These are phyloP conservation scores for Amborella trichopoda DNA, from an alignment of 164 flowering plant species.

Conservation along the genomic window DNA sequence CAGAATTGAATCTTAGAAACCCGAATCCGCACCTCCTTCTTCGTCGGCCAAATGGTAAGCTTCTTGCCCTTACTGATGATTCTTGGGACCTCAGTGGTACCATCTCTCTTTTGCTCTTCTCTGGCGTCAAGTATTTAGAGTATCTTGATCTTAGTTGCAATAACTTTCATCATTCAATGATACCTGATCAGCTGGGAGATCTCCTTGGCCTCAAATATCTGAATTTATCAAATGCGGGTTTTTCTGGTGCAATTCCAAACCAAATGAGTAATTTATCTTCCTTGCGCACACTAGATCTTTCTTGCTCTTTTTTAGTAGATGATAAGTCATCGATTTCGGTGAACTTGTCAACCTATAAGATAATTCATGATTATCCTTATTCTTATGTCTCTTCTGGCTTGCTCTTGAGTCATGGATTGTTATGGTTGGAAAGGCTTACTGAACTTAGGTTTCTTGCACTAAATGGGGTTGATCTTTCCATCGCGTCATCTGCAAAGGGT, in stretches of 20 bases:
- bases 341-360: neutral
- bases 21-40: constrained; percentile 1
- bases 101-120: constrained; percentile 11
- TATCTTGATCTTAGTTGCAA: constrained; percentile 16
- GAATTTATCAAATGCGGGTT: constrained; percentile 4
- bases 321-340: constrained; percentile 6
- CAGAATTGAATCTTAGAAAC: constrained; percentile 3
- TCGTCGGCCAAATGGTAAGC: neutral
- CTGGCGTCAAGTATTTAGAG: constrained; percentile 4
- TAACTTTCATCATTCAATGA: constrained; percentile 7
- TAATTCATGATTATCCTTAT: neutral
- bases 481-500: constrained; percentile 1
- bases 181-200: constrained; percentile 2
- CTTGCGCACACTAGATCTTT: constrained; percentile 9
- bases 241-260: constrained; percentile 7
- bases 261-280: constrained; percentile 13
- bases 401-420: constrained; percentile 2
- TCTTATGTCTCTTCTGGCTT: constrained; percentile 2
- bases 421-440: constrained; percentile 9
- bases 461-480: constrained; percentile 11
- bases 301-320: neutral
- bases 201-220: constrained; percentile 9
- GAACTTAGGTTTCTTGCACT: constrained; percentile 7
- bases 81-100: constrained; percentile 10
- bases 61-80: too few species aligned